phyloP scores from a whole-genome alignment of 176 grass and related monocot genomes.

The Oryza meridionalis region DNA sequence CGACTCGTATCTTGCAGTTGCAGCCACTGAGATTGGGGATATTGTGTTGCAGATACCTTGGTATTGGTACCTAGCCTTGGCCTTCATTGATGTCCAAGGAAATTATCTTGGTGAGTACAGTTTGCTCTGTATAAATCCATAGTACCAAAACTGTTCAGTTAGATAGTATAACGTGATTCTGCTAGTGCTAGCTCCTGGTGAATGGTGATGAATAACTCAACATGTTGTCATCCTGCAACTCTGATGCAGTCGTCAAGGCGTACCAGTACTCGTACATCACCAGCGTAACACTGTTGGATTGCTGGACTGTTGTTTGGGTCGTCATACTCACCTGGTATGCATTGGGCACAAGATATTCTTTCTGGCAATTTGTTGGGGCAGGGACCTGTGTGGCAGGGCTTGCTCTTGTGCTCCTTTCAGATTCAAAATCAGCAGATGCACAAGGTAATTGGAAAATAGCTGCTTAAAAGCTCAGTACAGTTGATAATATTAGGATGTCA shows the following conservation, averaged over 20 bases:
- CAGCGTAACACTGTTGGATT: conserved; percentile 74
- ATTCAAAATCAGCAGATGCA: conserved; percentile 38
- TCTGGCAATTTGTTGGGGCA: conserved; percentile 62
- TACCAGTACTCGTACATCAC: conserved; percentile 85
- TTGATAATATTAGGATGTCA: conserved; percentile 1
- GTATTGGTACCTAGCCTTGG: conserved; percentile 85
- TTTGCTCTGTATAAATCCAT: background rate
- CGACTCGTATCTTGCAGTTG: background rate
- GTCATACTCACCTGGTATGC: conserved; percentile 73
- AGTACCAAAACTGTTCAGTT: background rate
- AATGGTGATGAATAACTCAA: background rate
- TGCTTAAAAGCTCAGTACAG: background rate
- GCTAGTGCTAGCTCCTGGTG: background rate
- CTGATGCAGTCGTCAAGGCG: conserved; percentile 61
- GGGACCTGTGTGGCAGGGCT: conserved; percentile 62
- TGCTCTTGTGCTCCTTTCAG: conserved; percentile 72
- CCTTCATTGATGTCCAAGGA: conserved; percentile 77
- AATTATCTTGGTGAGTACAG: conserved; percentile 74
- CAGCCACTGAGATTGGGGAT: conserved; percentile 10
- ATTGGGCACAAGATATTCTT: conserved; percentile 66
- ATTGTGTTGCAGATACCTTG: conserved; percentile 72
- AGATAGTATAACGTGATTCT: background rate
- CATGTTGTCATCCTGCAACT: background rate
- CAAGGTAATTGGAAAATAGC: conserved; percentile 32
- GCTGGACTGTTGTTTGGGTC: conserved; percentile 81